Evolutionary conservation across 2,329 filamentous ascomycete species (phyloP), one percentile per base, ranked within the genome.

Genomic region (Talaromyces sp.): DNA sequence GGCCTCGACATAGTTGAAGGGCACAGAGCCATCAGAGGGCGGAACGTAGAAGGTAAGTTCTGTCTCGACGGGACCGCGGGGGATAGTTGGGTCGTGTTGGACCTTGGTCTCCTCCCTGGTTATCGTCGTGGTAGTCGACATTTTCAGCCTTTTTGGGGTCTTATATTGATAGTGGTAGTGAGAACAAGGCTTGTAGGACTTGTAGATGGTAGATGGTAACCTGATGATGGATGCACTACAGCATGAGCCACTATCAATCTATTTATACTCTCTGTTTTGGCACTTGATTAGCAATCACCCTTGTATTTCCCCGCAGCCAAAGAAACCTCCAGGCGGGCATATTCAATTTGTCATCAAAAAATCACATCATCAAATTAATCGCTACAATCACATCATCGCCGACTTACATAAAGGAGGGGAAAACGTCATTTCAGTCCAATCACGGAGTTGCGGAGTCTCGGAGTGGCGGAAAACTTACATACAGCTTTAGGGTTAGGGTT

Each of bases 1-100:
- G 9, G 77, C 72, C 64, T 90, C 86, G 67, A 91, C 87, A 72
- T 86, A 85, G 76, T 88, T 85, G 79, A 82, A 88, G 26, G 88
- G 88, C 0, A 68, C 61, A 10, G 80, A 75, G 66, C 83, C 81
- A 72, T 90, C 85, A 3, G 78, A 65, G 0, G 89, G 88, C 0
- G 83, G 80, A 11, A 71, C 65, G 75, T 83, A 90, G 80, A 88
- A 92, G 75, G 85, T 82, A 32, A 92, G 78, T n/a, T 72, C 74
- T 10, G 87, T 82, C 53, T 79, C 79, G 62, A 89, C 83, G 64
- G 84, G 79, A 63, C 89, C 89, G 60, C 84, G 78, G 19, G 84
- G 82, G 50, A 82, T 72, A 56, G 29, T 71, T 54, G 41, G 53
- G 54, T 54, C 54, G 29, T 29, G 27, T 52, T 17, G 17, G 43